Evolutionary conservation across 1,284 basidiomycete species (phyloP).

Genomic region (Lentinus polychrous): DNA sequence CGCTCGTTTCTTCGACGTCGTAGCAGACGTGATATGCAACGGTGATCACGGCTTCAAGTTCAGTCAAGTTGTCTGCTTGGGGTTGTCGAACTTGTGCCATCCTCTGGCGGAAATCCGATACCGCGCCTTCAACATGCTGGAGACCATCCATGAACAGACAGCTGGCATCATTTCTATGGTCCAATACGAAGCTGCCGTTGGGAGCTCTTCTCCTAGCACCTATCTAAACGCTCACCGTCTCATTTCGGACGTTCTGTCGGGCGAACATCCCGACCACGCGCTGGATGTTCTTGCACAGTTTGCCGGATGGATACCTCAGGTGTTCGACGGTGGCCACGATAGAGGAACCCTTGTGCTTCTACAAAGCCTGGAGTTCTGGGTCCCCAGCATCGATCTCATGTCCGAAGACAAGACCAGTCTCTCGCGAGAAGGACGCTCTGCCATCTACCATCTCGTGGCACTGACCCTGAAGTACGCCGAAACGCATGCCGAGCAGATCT

Average conservation of each 20-base stretch:
- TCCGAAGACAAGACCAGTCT: constrained; percentile 49
- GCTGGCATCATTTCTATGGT: constrained; percentile 57
- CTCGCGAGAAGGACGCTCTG: constrained; percentile 54
- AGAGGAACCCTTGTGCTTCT: constrained; percentile 50
- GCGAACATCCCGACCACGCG: constrained; percentile 72
- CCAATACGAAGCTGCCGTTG: constrained; percentile 71
- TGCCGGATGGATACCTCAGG: constrained; percentile 64
- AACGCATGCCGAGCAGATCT: constrained; percentile 76
- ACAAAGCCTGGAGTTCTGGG: constrained; percentile 77
- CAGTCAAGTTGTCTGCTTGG: constrained; percentile 74
- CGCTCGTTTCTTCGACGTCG: constrained; percentile 72
- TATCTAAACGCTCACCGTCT: constrained; percentile 79
- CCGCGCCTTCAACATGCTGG: constrained; percentile 78
- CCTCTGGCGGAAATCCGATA: constrained; percentile 60
- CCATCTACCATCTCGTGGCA: constrained; percentile 80
- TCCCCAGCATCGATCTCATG: constrained; percentile 68
- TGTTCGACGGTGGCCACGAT: constrained; percentile 42
- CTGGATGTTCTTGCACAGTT: constrained; percentile 69
- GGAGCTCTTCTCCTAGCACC: constrained; percentile 68
- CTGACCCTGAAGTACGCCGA: constrained; percentile 78
- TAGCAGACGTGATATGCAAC: constrained; percentile 69
- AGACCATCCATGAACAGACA: constrained; percentile 62
- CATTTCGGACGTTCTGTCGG: constrained; percentile 74
- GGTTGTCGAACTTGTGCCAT: constrained; percentile 83
- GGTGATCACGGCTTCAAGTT: constrained; percentile 61